phyloP scores from a whole-genome alignment of 306 rosid species.

The Comarum palustre region DNA sequence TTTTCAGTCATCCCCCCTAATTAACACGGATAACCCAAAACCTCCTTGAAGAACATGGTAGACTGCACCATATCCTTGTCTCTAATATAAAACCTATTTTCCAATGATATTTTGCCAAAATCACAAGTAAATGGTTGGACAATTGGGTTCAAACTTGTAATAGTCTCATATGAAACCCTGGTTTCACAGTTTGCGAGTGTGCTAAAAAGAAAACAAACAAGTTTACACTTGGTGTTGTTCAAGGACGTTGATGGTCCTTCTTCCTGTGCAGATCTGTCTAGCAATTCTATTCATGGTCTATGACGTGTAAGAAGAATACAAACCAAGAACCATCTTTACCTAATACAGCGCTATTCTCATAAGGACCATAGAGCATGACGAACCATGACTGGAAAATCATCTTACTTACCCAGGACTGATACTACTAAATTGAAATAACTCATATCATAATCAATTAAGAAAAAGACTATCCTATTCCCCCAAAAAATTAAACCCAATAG shows the following conservation, averaged over 20 bases:
- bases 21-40: not conserved
- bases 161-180: not conserved
- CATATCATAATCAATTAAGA: not conserved
- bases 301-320: not conserved
- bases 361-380: not conserved
- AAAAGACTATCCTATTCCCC: not conserved
- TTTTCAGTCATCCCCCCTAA: not conserved
- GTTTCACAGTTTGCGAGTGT: not conserved
- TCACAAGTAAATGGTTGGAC: not conserved
- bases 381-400: not conserved
- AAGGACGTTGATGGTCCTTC: not conserved
- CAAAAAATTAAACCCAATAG: slow-evolving; percentile 14
- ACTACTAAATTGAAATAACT: not conserved
- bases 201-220: not conserved
- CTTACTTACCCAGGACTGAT: not conserved
- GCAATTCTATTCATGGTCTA: not conserved
- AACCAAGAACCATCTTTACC: not conserved
- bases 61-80: not conserved
- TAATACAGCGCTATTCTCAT: not conserved
- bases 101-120: not conserved
- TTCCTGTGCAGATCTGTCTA: not conserved
- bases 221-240: not conserved
- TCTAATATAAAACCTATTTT: not conserved
- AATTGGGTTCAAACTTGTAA: not conserved
- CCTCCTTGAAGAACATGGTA: not conserved